Percentiles rank a stretch among this genome's conserved stretches.
phyloP scores from a whole-genome alignment of 495 filamentous ascomycete species.

The Penicillium nucicola region DNA sequence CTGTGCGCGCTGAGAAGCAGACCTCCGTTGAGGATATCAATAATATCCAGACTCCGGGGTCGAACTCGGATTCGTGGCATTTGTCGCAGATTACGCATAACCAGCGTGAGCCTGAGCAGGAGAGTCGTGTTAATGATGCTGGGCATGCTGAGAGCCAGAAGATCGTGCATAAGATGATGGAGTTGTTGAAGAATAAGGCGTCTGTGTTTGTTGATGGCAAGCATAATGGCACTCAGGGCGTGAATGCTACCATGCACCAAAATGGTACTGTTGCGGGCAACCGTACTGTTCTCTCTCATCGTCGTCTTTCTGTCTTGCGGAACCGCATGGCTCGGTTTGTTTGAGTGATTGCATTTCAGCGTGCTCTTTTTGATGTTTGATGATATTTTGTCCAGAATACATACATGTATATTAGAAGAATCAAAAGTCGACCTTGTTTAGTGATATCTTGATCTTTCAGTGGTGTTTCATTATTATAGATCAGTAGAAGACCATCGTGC shows the following conservation, averaged over 20 bases:
- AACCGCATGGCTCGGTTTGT: constrained; percentile 12
- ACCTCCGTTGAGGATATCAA: constrained; percentile 1
- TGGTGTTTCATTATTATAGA: too few relatives aligned
- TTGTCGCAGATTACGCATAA: constrained; percentile 9
- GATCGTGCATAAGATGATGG: constrained; percentile 20
- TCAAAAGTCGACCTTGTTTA: too few relatives aligned
- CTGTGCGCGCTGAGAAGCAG: constrained; percentile 11
- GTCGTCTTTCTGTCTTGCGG: constrained; percentile 23
- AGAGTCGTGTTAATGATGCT: constrained; percentile 19
- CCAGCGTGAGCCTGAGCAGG: constrained; percentile 17
- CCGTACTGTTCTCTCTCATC: constrained; percentile 13
- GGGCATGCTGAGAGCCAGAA: constrained; percentile 21
- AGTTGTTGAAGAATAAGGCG: constrained; percentile 13
- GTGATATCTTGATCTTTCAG: too few relatives aligned
- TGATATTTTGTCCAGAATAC: too few relatives aligned
- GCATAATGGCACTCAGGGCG: constrained; percentile 10
- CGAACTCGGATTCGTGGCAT: constrained; percentile 20
- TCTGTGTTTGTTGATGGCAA: constrained; percentile 16
- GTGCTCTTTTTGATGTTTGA: background rate
- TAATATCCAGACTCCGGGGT: constrained; percentile 24
- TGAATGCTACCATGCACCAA: constrained; percentile 9
- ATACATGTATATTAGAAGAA: too few relatives aligned
- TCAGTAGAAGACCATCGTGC: too few relatives aligned
- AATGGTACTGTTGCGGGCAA: constrained; percentile 21
- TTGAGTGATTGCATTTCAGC: background rate